These are phyloP conservation scores for Fusarium hainanense DNA, from an alignment of 2,329 filamentous ascomycete genomes.

Conservation along the genomic window DNA sequence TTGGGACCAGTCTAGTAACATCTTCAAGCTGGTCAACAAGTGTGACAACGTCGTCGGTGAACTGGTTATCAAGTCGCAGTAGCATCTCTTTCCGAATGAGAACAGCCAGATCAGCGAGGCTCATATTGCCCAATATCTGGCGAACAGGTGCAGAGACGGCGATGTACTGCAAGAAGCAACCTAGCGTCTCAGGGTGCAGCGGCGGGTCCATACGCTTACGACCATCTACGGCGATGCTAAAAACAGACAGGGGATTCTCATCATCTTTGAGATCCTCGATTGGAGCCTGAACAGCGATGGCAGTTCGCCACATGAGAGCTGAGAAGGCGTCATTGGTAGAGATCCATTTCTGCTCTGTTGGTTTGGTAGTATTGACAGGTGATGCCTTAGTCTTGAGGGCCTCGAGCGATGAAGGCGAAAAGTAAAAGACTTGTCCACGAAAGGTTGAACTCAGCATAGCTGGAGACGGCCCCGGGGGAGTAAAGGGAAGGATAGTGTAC, in stretches of 20 bases:
- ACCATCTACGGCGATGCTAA: conserved; percentile 28
- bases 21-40: conserved; percentile 16
- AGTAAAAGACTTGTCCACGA: conserved; percentile 27
- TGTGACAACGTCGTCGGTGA: conserved; percentile 22
- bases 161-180: conserved; percentile 31
- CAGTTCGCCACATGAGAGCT: conserved; percentile 26
- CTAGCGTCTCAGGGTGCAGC: conserved; percentile 14
- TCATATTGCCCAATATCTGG: conserved; percentile 4
- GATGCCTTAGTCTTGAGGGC: conserved; percentile 18
- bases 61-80: conserved; percentile 6
- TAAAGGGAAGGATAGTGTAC: conserved; percentile 16
- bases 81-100: conserved; percentile 25
- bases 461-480: conserved; percentile 1
- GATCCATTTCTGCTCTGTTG: conserved; percentile 18
- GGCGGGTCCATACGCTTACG: conserved; percentile 13
- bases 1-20: conserved; percentile 14
- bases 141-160: conserved; percentile 15
- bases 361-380: not conserved
- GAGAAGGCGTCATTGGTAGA: conserved; percentile 33
- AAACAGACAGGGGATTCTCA: conserved; percentile 2
- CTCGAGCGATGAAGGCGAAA: conserved; percentile 18
- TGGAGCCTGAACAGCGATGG: conserved; percentile 16
- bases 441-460: conserved; percentile 13
- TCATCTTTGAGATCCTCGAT: conserved; percentile 1
- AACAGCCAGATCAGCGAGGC: conserved; percentile 14